Base-by-base conservation (phyloP, 1,139 yeast genomes). In the Yamadazyma dendronema region DNA sequence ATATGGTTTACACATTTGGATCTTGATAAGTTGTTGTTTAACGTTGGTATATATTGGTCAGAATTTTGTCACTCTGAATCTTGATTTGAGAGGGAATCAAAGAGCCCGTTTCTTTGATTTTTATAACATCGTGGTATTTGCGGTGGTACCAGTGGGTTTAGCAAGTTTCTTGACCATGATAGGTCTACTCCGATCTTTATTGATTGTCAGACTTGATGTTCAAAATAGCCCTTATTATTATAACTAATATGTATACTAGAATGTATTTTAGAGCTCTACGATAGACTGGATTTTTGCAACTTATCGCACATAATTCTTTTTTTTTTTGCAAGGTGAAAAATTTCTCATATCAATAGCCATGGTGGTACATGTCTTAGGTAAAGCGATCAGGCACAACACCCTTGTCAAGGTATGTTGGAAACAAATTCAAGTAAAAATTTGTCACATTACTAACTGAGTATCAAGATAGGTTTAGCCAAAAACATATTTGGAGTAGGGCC, bases 91-190 rank as follows among this genome's bases (percentile, higher is more conserved):
- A 39, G 67, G 67, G 8, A 65, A 65, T 37, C 52, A 59, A 39
- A 55, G 71, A 23, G 72, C 76, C 31, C 63, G 90, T 37, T 85
- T 89, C 45, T 78, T 92, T 46, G 89, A 84, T 53, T 69, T 83
- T 41, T 85, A 89, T 59, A 88, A 86, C 49, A 85, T 92, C 34
- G 90, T 86, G 1, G 97, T 92, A 1, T 92, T 87, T 67, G 97
- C 97, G 1, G 97, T 92, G 36, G 96, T 92, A 4, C 98, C 98
- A 0, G 90, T 92, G 17, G 98, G 98, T 0, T 54, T 92, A 43
- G 97, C 98, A 3, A 87, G 97, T 51, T 92, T 92, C 52, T 63
- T 90, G 19, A 89, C 97, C 4, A 88, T 90, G 96, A 68, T 89
- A 21, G 94, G 90, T 0, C 63, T 90, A 34, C 63, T 89, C 22